phyloP scores from a whole-genome alignment of 345 rosid genomes.

The Cochlearia excelsa region DNA sequence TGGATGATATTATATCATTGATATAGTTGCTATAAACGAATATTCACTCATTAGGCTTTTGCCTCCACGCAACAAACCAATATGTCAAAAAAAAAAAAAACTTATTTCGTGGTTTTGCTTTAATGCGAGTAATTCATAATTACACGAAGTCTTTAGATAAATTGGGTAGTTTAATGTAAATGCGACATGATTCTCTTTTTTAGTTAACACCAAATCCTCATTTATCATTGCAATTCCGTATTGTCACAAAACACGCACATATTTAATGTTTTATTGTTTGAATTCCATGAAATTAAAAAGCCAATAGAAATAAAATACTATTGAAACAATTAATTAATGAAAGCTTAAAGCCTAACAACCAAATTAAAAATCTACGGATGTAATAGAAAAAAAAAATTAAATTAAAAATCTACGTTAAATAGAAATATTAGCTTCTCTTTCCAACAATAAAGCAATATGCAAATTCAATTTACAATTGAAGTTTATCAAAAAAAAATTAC shows the following conservation, averaged over 20 bases:
- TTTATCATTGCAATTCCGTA: not conserved
- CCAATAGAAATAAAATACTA: not conserved
- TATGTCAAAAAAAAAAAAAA: constrained; percentile 19
- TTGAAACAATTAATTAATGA: not conserved
- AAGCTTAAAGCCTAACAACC: too few relatives aligned
- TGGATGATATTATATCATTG: too few relatives aligned
- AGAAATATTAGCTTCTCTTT: too few relatives aligned
- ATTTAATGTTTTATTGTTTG: constrained; percentile 3
- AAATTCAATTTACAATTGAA: too few relatives aligned
- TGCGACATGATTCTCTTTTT: not conserved
- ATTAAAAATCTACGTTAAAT: too few relatives aligned
- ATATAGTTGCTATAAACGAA: constrained; percentile 39
- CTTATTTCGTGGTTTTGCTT: constrained; percentile 3
- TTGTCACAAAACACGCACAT: not conserved
- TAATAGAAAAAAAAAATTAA: too few relatives aligned
- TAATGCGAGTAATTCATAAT: not conserved
- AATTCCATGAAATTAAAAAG: not conserved
- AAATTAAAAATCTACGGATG: too few relatives aligned
- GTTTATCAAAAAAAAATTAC: too few relatives aligned
- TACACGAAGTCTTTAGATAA: not conserved
- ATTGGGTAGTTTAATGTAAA: not conserved
- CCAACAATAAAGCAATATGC: too few relatives aligned
- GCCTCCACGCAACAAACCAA: constrained; percentile 48
- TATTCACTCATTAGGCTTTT: constrained; percentile 29
- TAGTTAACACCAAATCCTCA: not conserved